phyloP scores from a whole-genome alignment of 2,329 filamentous ascomycete species.

The Fusarium sp. region DNA sequence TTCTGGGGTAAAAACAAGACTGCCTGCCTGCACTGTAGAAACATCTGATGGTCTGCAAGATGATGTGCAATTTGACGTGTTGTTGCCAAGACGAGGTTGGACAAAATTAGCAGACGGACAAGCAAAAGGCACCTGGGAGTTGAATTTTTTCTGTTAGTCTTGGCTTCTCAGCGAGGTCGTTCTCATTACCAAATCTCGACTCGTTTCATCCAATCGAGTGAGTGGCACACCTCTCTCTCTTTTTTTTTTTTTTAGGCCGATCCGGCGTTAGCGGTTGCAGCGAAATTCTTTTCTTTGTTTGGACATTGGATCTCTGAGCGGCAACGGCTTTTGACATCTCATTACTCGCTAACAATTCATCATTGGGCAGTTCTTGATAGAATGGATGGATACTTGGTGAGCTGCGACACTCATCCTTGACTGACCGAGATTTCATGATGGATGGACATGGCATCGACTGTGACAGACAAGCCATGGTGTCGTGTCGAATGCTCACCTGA shows the following conservation, averaged over 20 bases:
- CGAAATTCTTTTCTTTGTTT: conserved; percentile 32
- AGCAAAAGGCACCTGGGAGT: background rate
- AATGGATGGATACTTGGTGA: background rate
- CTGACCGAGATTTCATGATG: conserved; percentile 6
- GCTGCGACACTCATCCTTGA: background rate
- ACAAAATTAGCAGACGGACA: conserved; percentile 27
- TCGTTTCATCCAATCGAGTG: conserved; percentile 44
- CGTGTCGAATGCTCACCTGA: conserved; percentile 43
- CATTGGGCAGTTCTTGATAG: conserved; percentile 9
- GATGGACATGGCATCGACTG: background rate
- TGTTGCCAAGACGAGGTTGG: conserved; percentile 7
- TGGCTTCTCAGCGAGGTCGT: conserved; percentile 41
- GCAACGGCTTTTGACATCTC: conserved; percentile 22
- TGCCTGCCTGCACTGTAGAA: background rate
- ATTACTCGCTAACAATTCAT: conserved; percentile 30
- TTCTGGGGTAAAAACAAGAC: background rate
- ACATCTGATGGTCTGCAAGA: conserved; percentile 21
- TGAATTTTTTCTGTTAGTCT: conserved; percentile 35
- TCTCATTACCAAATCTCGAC: conserved; percentile 51
- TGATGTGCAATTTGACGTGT: conserved; percentile 22
- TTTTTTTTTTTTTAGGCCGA: conserved; percentile 23
- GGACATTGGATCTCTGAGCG: conserved; percentile 15
- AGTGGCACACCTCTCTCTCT: conserved; percentile 17
- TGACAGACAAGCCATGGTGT: conserved; percentile 30
- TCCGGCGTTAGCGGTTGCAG: conserved; percentile 31